These are phyloP conservation scores for Ceratocystis lukuohia DNA, from an alignment of 2,329 filamentous ascomycete genomes.

Conservation along the genomic window DNA sequence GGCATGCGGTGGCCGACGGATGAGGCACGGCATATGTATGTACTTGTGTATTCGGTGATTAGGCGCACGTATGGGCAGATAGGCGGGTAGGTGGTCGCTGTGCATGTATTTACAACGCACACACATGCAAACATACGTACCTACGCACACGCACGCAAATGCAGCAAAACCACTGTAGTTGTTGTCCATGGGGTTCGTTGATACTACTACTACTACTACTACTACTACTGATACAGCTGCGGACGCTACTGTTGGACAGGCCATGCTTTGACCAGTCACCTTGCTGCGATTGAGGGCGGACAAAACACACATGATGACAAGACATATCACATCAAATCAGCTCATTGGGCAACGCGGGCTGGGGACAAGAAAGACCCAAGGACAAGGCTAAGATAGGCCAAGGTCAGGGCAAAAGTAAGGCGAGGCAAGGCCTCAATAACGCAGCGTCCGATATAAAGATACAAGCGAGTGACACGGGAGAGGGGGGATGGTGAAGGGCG, in stretches of 20 bases:
- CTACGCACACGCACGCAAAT: not conserved
- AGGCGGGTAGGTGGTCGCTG: not conserved
- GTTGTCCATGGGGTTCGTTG: not conserved
- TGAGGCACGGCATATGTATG: not conserved
- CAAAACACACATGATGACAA: not conserved
- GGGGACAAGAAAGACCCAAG: no score
- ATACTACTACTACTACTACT: no score
- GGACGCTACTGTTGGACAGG: no score
- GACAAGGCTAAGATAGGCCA: no score
- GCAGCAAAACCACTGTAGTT: not conserved
- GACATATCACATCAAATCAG: not conserved
- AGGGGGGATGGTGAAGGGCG: no score
- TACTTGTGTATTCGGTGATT: not conserved
- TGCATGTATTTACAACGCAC: not conserved
- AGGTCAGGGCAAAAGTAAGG: not conserved
- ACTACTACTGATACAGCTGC: no score
- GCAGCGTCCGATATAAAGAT: not conserved
- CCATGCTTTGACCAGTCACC: not conserved
- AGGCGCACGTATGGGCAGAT: not conserved
- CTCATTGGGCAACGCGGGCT: not conserved
- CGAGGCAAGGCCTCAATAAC: not conserved
- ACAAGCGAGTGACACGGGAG: not conserved
- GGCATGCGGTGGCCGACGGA: not conserved
- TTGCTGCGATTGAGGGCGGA: not conserved
- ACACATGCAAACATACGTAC: constrained; percentile 4